Conservation (phyloP, 805 yeast genomes). For the Nakazawaea peltata region DNA sequence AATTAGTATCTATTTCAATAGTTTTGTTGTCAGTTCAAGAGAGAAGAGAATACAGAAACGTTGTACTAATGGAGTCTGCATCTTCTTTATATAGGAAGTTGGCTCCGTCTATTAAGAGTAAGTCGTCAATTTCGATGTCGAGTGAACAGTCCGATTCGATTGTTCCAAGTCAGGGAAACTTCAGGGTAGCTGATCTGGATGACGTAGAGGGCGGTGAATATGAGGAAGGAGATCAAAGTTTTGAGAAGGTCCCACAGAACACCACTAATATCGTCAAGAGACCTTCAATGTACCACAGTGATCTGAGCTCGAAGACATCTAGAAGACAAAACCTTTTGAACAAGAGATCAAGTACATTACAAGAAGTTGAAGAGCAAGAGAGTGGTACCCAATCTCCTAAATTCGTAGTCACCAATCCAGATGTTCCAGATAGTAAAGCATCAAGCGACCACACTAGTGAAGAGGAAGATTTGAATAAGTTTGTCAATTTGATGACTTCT, state of each 20-base stretch:
- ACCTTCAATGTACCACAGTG: constrained; percentile 10
- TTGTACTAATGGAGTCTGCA: background rate
- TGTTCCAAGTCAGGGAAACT: too few species aligned
- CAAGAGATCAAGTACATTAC: constrained; percentile 4
- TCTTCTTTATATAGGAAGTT: background rate
- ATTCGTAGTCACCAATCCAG: constrained; percentile 10
- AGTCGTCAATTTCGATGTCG: too few species aligned
- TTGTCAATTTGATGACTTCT: constrained; percentile 2
- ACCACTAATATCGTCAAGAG: constrained; percentile 2
- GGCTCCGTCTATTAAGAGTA: background rate
- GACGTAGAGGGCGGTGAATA: too few species aligned
- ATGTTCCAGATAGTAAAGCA: background rate
- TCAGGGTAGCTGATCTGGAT: too few species aligned
- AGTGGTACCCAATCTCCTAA: background rate
- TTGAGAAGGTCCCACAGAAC: too few species aligned
- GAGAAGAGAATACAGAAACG: background rate
- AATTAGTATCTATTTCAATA: too few species aligned
- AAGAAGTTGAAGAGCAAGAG: constrained; percentile 6
- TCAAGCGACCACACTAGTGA: background rate
- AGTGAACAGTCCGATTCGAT: too few species aligned
- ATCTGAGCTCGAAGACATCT: background rate
- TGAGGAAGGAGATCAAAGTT: too few species aligned
- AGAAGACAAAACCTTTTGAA: constrained; percentile 9
- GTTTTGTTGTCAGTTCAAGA: too few species aligned
- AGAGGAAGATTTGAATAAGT: constrained; percentile 7